Evolutionary conservation across 805 yeast genomes (phyloP).

Genomic region (Saturnispora hagleri): DNA sequence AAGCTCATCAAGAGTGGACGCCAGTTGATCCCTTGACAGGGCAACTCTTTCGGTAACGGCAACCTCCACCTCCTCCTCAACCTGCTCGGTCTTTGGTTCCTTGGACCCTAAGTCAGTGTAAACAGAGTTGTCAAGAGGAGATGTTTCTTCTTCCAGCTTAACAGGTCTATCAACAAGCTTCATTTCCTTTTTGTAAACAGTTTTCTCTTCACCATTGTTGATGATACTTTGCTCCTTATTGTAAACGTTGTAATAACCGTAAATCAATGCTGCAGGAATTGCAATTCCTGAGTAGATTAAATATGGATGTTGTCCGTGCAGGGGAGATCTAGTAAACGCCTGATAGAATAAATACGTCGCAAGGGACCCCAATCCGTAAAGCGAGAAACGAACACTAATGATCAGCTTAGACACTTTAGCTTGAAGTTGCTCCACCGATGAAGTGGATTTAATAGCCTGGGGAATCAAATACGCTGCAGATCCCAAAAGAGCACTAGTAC

Average conservation of each 20-base stretch:
- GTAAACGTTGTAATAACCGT: slow-evolving; percentile 21
- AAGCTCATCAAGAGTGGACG: slow-evolving; percentile 27
- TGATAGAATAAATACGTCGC: slow-evolving; percentile 43
- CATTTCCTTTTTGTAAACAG: slow-evolving; percentile 14
- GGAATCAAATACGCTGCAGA: slow-evolving; percentile 11
- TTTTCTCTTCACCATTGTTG: slow-evolving; percentile 10
- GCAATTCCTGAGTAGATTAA: slow-evolving; percentile 55
- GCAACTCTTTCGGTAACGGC: slow-evolving; percentile 21
- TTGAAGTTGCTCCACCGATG: background rate
- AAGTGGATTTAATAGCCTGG: background rate
- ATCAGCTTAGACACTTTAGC: slow-evolving; percentile 4
- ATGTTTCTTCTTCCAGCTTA: slow-evolving; percentile 24
- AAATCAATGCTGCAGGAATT: slow-evolving; percentile 35
- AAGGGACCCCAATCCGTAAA: slow-evolving; percentile 32
- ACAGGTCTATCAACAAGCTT: slow-evolving; percentile 19
- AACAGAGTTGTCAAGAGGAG: slow-evolving; percentile 37
- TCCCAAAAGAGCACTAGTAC: slow-evolving; percentile 40
- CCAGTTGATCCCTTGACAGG: slow-evolving; percentile 31
- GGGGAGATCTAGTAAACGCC: slow-evolving; percentile 51
- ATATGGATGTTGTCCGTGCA: slow-evolving; percentile 59
- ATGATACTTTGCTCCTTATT: slow-evolving; percentile 23
- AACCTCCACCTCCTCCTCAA: slow-evolving; percentile 30
- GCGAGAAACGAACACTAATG: slow-evolving; percentile 19
- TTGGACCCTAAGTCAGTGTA: slow-evolving; percentile 33
- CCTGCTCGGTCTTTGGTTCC: slow-evolving; percentile 18